Conservation (phyloP, 768 basidiomycete genomes). For the Amanita thiersii region DNA sequence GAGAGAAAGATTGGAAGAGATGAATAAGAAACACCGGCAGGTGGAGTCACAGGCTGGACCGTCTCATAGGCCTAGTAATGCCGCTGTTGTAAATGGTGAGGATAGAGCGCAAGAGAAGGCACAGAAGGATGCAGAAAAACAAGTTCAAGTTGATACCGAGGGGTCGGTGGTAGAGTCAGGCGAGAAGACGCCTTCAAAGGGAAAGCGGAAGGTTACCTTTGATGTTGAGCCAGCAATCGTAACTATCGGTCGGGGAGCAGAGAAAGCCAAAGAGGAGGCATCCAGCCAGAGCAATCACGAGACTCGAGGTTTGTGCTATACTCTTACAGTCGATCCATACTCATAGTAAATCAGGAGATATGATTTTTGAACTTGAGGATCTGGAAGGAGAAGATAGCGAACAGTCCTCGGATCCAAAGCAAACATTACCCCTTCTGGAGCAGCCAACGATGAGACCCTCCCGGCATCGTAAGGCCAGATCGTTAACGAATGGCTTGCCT, state of each 20-base stretch:
- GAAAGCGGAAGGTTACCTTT: conserved; percentile 68
- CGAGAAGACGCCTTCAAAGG: conserved; percentile 23
- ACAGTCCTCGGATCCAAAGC: conserved; percentile 22
- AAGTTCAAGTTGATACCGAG: conserved; percentile 7
- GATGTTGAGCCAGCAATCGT: conserved; percentile 52
- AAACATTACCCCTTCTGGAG: conserved; percentile 34
- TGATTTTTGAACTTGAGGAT: conserved; percentile 68
- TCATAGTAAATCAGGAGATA: conserved; percentile 28
- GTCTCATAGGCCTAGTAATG: conserved; percentile 10
- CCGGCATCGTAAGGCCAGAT: conserved; percentile 21
- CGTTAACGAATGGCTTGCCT: conserved; percentile 34
- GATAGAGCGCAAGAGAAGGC: conserved; percentile 14
- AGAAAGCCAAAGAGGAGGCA: conserved; percentile 22
- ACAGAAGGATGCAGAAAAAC: conserved; percentile 4
- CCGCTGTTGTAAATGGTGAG: conserved; percentile 14
- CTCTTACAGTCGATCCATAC: conserved; percentile 1
- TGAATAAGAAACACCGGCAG: conserved; percentile 14
- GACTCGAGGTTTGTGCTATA: conserved; percentile 35
- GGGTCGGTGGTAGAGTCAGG: conserved; percentile 8
- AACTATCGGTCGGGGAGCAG: conserved; percentile 31
- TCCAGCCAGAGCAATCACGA: conserved; percentile 20
- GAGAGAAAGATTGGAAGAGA: conserved; percentile 17
- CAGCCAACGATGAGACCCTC: conserved; percentile 26
- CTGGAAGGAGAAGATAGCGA: conserved; percentile 40
- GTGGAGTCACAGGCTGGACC: conserved; percentile 14